phyloP scores from a whole-genome alignment of 306 rosid species.

The Vigna hirtella region DNA sequence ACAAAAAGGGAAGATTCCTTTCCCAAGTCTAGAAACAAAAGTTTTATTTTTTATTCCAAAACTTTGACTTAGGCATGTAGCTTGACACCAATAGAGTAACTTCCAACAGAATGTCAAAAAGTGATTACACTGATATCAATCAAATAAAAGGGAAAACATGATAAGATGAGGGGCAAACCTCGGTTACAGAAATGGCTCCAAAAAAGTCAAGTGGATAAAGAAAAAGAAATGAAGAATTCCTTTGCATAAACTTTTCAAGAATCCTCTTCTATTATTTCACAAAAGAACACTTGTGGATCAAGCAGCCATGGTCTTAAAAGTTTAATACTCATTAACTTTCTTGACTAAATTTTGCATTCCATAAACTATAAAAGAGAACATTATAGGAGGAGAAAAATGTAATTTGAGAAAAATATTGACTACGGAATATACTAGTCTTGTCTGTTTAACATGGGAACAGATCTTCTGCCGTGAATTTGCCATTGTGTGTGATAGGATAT shows the following conservation, averaged over 20 bases:
- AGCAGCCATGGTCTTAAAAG: slow-evolving; percentile 7
- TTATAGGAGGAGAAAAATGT: background rate
- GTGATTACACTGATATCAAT: background rate
- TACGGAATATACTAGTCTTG: background rate
- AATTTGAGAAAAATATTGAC: slow-evolving; percentile 11
- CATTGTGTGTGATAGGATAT: background rate
- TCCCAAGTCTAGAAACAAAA: slow-evolving; percentile 20
- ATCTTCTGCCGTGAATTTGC: background rate
- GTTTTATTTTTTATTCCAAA: background rate
- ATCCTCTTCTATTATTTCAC: background rate
- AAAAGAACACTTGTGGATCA: slow-evolving; percentile 3
- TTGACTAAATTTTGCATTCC: slow-evolving; percentile 26
- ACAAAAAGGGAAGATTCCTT: background rate
- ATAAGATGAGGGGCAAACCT: background rate
- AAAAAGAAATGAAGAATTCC: slow-evolving; percentile 33
- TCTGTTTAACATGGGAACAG: background rate
- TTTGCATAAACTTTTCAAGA: slow-evolving; percentile 21
- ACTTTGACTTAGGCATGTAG: background rate
- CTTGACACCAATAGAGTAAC: slow-evolving; percentile 1
- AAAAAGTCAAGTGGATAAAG: background rate
- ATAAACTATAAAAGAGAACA: slow-evolving; percentile 8
- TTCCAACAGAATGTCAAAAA: background rate
- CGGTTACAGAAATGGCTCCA: slow-evolving; percentile 27
- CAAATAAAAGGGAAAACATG: slow-evolving; percentile 6
- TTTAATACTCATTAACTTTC: slow-evolving; percentile 23